Evolutionary conservation across 2,329 filamentous ascomycete species (phyloP).

Genomic region (Colletotrichum agaves): DNA sequence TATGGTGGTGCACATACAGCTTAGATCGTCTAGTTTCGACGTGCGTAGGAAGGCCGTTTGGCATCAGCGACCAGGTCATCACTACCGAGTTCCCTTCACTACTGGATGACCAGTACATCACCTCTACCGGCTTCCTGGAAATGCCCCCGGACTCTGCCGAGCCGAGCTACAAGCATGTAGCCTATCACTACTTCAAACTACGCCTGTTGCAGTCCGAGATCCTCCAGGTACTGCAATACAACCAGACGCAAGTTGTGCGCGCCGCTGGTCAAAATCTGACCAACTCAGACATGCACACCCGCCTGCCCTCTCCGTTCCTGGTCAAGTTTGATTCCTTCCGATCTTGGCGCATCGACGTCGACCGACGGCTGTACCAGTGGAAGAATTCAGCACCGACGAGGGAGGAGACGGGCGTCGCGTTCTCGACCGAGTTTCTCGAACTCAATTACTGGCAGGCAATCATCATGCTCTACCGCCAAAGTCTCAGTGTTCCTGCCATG

Average conservation of each 20-base stretch:
- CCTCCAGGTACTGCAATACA: slow-evolving; percentile 90
- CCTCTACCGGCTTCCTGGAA: slow-evolving; percentile 76
- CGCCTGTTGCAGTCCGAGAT: slow-evolving; percentile 94
- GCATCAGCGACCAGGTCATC: slow-evolving; percentile 95
- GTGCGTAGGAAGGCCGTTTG: slow-evolving; percentile 92
- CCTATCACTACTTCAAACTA: slow-evolving; percentile 91
- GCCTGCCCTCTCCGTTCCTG: slow-evolving; percentile 86
- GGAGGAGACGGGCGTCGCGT: slow-evolving; percentile 84
- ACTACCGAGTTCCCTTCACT: slow-evolving; percentile 94
- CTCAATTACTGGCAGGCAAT: slow-evolving; percentile 98
- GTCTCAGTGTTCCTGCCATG: slow-evolving; percentile 84
- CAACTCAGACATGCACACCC: slow-evolving; percentile 80
- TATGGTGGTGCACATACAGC: slow-evolving; percentile 98
- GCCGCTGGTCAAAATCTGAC: slow-evolving; percentile 70
- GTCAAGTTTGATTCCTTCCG: slow-evolving; percentile 86
- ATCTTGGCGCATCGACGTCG: slow-evolving; percentile 89
- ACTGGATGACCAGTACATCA: slow-evolving; percentile 90
- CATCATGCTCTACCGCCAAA: slow-evolving; percentile 95
- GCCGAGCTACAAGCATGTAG: slow-evolving; percentile 89
- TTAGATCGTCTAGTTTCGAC: slow-evolving; percentile 95
- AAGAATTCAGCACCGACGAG: slow-evolving; percentile 83
- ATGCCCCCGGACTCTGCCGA: slow-evolving; percentile 64
- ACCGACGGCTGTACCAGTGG: slow-evolving; percentile 85
- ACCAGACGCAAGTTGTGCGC: slow-evolving; percentile 84
- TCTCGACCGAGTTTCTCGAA: slow-evolving; percentile 89